Conservation (phyloP, 129 eudicot genomes). For the Artemisia annua region DNA sequence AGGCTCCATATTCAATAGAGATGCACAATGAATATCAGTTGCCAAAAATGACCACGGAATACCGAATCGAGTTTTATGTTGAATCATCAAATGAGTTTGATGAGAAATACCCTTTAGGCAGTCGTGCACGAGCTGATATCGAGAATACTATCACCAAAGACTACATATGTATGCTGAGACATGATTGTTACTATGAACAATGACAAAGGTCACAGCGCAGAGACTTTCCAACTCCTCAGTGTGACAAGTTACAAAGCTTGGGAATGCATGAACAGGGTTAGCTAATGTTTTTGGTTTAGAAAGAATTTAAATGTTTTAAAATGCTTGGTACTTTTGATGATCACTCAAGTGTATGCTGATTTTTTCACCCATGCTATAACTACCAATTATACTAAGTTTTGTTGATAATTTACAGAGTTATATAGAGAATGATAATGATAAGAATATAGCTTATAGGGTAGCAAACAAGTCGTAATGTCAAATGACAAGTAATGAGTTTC, state of each 20-base stretch:
- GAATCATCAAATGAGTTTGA: constrained; percentile 69
- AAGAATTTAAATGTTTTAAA: no score
- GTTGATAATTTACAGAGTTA: no score
- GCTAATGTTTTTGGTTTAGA: constrained; percentile 21
- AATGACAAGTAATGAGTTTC: no score
- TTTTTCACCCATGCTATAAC: no score
- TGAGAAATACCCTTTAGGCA: constrained; percentile 64
- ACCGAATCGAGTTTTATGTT: constrained; percentile 82
- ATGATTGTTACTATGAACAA: constrained; percentile 76
- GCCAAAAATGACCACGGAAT: constrained; percentile 51
- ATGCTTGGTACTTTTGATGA: no score
- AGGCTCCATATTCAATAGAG: constrained; percentile 73
- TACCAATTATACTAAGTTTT: no score
- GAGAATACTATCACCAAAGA: constrained; percentile 74
- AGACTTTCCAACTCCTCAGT: constrained; percentile 86
- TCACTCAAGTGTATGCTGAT: no score
- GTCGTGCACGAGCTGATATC: constrained; percentile 54
- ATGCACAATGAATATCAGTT: constrained; percentile 52
- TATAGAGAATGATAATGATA: no score
- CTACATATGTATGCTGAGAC: constrained; percentile 75
- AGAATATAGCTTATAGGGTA: no score
- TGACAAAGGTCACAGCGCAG: constrained; percentile 92
- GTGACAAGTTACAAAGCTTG: constrained; percentile 79
- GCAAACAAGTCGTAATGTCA: no score
- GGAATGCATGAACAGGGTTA: constrained; percentile 60